These are phyloP conservation scores for Alternaria viburni DNA, from an alignment of 2,329 filamentous ascomycete genomes.

Conservation along the genomic window DNA sequence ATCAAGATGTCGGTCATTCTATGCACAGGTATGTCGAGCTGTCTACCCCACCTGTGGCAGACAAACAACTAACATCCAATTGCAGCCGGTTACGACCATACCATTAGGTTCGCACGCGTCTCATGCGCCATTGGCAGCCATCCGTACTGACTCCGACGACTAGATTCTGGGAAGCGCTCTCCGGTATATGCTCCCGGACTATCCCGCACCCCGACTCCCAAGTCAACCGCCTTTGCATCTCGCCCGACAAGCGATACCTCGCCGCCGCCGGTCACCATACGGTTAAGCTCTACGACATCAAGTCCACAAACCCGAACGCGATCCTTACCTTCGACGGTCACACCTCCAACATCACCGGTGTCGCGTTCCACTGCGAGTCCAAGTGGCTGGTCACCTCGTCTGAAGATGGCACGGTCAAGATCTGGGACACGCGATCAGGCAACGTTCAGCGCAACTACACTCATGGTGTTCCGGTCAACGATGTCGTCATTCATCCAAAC, in stretches of 20 bases:
- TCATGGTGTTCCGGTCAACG: slow-evolving; percentile 88
- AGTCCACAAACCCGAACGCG: slow-evolving; percentile 94
- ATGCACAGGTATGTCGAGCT: slow-evolving; percentile 63
- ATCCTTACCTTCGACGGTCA: slow-evolving; percentile 95
- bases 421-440: slow-evolving; percentile 90
- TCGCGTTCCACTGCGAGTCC: slow-evolving; percentile 97
- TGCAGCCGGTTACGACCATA: slow-evolving; percentile 75
- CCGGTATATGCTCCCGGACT: slow-evolving; percentile 95
- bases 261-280: slow-evolving; percentile 82
- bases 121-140: not conserved
- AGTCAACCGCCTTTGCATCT: slow-evolving; percentile 97
- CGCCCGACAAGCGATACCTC: slow-evolving; percentile 94
- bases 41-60: slow-evolving; percentile 19
- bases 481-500: slow-evolving; percentile 99
- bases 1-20: slow-evolving; percentile 68
- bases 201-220: slow-evolving; percentile 98
- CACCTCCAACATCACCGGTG: slow-evolving; percentile 92
- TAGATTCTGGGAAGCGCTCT: slow-evolving; percentile 98
- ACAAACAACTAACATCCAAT: slow-evolving; percentile 26
- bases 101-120: slow-evolving; percentile 66
- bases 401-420: slow-evolving; percentile 95
- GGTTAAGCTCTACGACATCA: slow-evolving; percentile 98
- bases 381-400: slow-evolving; percentile 99
- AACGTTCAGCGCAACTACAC: slow-evolving; percentile 90
- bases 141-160: slow-evolving; percentile 16